A percentile compares a stretch with the other conserved stretches of the same genome.
Conservation (phyloP, 192 early-diverging fungal genomes). For the Lunasporangiospora selenospora region DNA sequence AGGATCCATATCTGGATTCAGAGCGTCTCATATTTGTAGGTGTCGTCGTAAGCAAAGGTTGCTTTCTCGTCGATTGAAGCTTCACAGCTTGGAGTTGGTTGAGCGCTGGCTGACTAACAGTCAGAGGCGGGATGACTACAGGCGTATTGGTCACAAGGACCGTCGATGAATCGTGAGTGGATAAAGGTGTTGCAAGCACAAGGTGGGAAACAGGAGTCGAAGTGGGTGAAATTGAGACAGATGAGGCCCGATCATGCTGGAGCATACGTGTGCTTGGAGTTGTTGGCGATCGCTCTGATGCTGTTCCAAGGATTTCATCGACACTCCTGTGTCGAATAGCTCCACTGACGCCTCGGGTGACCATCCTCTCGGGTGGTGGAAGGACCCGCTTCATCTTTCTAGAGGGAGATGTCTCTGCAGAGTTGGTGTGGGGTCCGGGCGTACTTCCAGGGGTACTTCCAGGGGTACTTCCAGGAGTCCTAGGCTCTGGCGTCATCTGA, state of each 20-base stretch:
- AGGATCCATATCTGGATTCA: slow-evolving; percentile 26
- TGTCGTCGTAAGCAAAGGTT: slow-evolving; percentile 32
- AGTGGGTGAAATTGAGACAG: slow-evolving; percentile 14
- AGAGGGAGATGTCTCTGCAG: slow-evolving; percentile 48
- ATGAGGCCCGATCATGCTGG: slow-evolving; percentile 16
- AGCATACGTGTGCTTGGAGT: slow-evolving; percentile 10
- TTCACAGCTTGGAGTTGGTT: slow-evolving; percentile 13
- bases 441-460: slow-evolving; percentile 46
- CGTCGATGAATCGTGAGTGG: background rate
- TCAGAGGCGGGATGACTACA: background rate
- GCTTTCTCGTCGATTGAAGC: slow-evolving; percentile 26
- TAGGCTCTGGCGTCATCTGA: slow-evolving; percentile 41
- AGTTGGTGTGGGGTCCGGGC: slow-evolving; percentile 25
- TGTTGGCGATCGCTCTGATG: slow-evolving; percentile 36
- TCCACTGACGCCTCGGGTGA: slow-evolving; percentile 64
- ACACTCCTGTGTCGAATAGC: slow-evolving; percentile 64
- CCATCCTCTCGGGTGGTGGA: slow-evolving; percentile 63
- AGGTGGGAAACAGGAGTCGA: slow-evolving; percentile 4
- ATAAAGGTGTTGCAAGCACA: slow-evolving; percentile 3
- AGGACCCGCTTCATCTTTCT: slow-evolving; percentile 48
- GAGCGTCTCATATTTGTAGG: slow-evolving; percentile 35
- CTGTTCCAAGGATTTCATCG: slow-evolving; percentile 57
- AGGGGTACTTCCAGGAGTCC: slow-evolving; percentile 46
- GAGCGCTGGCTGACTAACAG: background rate
- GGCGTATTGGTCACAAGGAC: background rate